Percentiles rank a stretch among this genome's conserved stretches.
These are phyloP conservation scores for Conoideocrella luteorostrata DNA, from an alignment of 2,329 filamentous ascomycete species.

Conservation along the genomic window DNA sequence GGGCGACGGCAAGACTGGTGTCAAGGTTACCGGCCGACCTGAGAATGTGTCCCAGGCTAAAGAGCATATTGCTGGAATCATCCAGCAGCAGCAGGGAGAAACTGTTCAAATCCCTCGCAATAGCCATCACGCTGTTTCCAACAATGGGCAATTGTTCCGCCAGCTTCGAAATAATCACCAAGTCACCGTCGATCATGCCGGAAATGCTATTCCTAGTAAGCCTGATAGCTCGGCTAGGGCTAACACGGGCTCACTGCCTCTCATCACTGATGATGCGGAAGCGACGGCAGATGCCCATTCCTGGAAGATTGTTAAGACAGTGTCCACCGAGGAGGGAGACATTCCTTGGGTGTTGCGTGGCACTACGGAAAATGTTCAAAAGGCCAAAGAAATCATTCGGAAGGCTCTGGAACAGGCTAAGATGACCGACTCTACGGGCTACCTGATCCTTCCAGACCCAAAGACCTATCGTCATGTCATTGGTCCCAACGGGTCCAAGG, in stretches of 20 bases:
- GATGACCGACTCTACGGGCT: conserved; percentile 69
- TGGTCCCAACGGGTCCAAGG: conserved; percentile 80
- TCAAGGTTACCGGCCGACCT: conserved; percentile 78
- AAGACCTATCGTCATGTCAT: conserved; percentile 86
- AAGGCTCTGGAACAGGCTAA: conserved; percentile 66
- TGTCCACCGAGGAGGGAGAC: conserved; percentile 57
- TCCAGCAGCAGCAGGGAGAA: conserved; percentile 84
- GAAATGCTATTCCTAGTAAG: conserved; percentile 68
- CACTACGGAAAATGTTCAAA: conserved; percentile 68
- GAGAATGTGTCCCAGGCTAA: conserved; percentile 79
- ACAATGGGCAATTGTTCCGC: conserved; percentile 91
- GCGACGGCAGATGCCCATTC: conserved; percentile 62
- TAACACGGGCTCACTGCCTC: conserved; percentile 63
- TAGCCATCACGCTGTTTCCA: conserved; percentile 77
- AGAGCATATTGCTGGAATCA: conserved; percentile 69
- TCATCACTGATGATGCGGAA: conserved; percentile 83
- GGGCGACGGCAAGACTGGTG: conserved; percentile 72
- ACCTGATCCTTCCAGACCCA: conserved; percentile 84
- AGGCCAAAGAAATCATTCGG: conserved; percentile 70
- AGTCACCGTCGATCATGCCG: conserved; percentile 87
- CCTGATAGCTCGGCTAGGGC: conserved; percentile 48
- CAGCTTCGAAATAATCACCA: conserved; percentile 78
- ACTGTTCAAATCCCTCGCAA: conserved; percentile 76
- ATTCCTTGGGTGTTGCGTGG: conserved; percentile 90
- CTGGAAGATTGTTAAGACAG: conserved; percentile 71